Evolutionary conservation across 192 early-diverging fungal species (phyloP), one percentile per base, ranked within the genome.

Genomic region (Backusella tarrabulga): DNA sequence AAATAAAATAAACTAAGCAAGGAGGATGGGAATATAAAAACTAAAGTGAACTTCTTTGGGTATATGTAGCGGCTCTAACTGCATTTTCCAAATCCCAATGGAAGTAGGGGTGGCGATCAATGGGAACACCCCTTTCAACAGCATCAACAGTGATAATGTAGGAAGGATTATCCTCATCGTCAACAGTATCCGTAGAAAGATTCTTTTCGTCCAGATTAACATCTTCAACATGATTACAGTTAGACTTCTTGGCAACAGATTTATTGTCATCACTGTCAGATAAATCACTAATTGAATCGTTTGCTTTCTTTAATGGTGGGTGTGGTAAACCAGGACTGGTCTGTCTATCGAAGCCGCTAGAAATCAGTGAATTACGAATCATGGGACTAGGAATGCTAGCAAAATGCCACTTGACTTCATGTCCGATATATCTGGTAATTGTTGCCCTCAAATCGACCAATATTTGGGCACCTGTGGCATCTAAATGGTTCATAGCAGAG

Each of bases 61-160:
- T 70, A 70, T 38, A 70, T 23, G 42, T 29, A 40, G 78, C 78
- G n/a, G 78, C 74, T 0, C 68, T n/a, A 17, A 75, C 73, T 0
- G 78, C 78, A 40, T 74, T 67, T 32, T 80, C 78, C 12, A 80
- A 23, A 56, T 80, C 73, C 63, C 73, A 80, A 68, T 80, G 78
- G 52, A 80, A 80, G 26, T 52, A 80, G 6, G 67, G 35, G 54
- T 80, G 71, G 14, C 67, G 63, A 40, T 80, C 78, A 3, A 44
- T 32, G 0, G 73, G 72, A 3, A 80, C 54, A 17, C 67, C 68
- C 5, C 74, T 32, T 7, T 75, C 73, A 21, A 35, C 9, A 32
- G 12, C 12, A 12, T 56, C 71, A 6, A 60, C 34, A 29, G 67
- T 44, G 56, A 63, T 63, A 14, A 23, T 63, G 7, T 63, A 63